Conservation (phyloP, 163 green algal genomes). For the Chlamydomonas reinhardtii region DNA sequence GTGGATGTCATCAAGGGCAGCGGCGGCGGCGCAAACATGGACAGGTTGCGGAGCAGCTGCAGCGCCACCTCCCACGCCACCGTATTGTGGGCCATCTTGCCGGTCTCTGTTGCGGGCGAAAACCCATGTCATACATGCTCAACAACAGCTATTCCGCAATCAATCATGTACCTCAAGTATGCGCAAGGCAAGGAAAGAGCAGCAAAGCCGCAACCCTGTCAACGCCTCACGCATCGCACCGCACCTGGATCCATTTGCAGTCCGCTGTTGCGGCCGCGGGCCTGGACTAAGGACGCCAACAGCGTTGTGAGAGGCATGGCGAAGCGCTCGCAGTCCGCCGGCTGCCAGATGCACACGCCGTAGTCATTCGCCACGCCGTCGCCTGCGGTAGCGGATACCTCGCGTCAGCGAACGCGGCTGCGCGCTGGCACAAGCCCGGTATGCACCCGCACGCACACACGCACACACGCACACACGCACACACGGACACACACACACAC, state of each 20-base stretch:
- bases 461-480: no score
- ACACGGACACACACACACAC: no score
- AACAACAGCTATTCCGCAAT: not conserved
- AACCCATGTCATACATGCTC: no score
- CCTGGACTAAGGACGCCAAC: not conserved
- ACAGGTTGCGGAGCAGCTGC: no score
- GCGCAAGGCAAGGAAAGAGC: not conserved
- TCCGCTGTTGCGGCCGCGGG: no score
- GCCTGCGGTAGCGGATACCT: no score
- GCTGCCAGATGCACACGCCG: conserved; percentile 14
- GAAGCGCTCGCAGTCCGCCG: not conserved
- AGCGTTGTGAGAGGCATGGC: not conserved
- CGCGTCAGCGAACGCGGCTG: no score
- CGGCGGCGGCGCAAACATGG: no score
- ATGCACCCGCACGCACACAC: no score
- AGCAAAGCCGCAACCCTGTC: not conserved
- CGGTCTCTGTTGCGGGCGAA: not conserved
- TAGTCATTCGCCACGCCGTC: not conserved
- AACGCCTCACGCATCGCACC: not conserved
- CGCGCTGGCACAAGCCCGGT: no score
- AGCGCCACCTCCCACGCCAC: no score
- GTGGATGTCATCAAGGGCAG: no score
- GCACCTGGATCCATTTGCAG: not conserved
- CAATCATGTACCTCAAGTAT: not conserved
- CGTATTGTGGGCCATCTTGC: not conserved